A percentile compares a stretch with the other conserved stretches of the same genome.
Conservation (phyloP, 73 alveolate species). For the Paramecium pentaurelia region DNA sequence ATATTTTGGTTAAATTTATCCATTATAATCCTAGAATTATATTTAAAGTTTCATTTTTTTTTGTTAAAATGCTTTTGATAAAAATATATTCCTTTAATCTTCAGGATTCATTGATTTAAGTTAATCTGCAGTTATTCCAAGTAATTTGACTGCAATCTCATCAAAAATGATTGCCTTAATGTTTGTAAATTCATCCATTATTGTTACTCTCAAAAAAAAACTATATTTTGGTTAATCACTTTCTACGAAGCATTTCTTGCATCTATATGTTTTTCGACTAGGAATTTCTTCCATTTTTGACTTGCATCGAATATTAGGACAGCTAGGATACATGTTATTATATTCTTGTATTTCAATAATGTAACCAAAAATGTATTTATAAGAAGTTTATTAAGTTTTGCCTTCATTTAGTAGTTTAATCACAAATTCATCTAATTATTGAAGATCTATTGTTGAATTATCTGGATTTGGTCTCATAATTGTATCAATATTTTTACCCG, state of each 20-base stretch:
- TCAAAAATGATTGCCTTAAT: neutral
- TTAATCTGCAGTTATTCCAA: conserved; percentile 15
- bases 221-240: neutral
- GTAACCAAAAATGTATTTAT: neutral
- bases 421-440: neutral
- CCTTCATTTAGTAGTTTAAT: neutral
- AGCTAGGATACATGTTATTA: neutral
- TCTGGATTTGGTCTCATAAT: neutral
- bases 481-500: neutral
- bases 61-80: neutral
- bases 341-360: neutral
- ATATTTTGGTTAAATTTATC: neutral
- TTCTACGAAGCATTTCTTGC: neutral
- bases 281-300: neutral
- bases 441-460: neutral
- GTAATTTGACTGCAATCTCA: neutral
- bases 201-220: neutral
- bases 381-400: neutral
- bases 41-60: neutral
- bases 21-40: neutral
- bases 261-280: neutral
- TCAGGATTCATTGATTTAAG: neutral
- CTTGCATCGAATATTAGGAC: neutral
- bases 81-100: neutral
- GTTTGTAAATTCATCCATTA: neutral